Base-by-base conservation (phyloP, 2,329 filamentous ascomycete species). In the Aureobasidium sp. region DNA sequence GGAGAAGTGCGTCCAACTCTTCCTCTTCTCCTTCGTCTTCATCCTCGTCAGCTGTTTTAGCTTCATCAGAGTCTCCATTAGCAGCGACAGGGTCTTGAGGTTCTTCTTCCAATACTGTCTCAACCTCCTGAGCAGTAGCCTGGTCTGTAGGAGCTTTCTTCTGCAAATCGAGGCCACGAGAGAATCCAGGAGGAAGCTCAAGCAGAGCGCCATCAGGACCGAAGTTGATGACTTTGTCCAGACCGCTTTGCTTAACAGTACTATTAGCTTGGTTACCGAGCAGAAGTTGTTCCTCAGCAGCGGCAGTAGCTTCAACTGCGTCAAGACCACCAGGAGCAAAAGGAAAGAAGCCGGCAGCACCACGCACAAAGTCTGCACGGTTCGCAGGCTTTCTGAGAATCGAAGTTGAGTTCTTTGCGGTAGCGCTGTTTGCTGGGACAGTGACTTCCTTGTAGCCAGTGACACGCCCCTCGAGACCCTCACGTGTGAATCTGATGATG, bases 391-490 rank as follows among this genome's bases (percentile, higher is more conserved):
- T 95, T 50, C 94, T 84, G 17, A 89, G 79, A 44, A 97, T 80
- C 5, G 91, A 96, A 0, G 92, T 97, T 2, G 91, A 97, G 71
- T 96, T 96, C 77, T 97, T 99, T 52, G 91, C 93, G 17, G 90
- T 97, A 17, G 89, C 90, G 69, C 89, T 95, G 69, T 87, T 89
- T 37, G 90, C 90, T 5, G 93, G 91, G 9, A 97, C 86, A 0
- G 94, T 97, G 56, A 97, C 90, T 73, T 97, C 94, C 71, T 87
- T 89, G 75, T 99, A 97, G 56, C 92, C 92, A 9, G 90, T 96
- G 27, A 99, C 93, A 58, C 88, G 84, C 26, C 94, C 94, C 75
- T 97, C 91, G 15, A 97, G 82, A 6, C 94, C 94, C 75, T 96
- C 91, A 61, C 94, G 84, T 48, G 87, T 88, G 74, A 99, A 99